These are phyloP conservation scores for Mucor sp. DNA, from an alignment of 371 early-diverging fungal species.

Conservation along the genomic window DNA sequence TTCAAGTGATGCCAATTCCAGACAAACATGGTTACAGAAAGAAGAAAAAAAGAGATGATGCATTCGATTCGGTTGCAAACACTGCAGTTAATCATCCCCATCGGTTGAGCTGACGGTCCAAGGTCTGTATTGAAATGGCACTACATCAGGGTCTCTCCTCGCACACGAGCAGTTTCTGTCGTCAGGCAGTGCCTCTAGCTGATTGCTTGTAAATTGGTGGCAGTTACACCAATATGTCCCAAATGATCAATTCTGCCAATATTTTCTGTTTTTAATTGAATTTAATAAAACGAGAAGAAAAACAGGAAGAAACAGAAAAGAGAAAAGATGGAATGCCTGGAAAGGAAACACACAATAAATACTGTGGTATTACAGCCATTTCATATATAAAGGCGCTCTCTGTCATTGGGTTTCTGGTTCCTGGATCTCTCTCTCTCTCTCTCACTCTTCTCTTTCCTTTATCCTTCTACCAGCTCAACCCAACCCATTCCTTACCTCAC, in stretches of 20 bases:
- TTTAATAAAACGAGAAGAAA: conserved; percentile 8
- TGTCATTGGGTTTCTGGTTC: background rate
- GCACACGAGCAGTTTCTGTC: too few species aligned
- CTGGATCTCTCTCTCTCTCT: background rate
- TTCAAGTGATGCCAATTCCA: conserved; percentile 10
- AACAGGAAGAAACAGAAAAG: background rate
- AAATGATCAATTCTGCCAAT: background rate
- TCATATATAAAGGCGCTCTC: background rate
- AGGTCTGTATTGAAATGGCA: background rate
- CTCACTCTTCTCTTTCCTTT: conserved; percentile 28
- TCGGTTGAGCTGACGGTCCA: background rate
- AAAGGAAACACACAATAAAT: conserved; percentile 10
- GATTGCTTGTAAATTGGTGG: background rate
- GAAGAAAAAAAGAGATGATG: background rate
- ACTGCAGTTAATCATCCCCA: background rate
- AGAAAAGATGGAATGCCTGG: conserved; percentile 12
- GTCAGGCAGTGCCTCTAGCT: background rate
- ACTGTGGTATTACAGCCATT: background rate
- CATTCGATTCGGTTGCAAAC: background rate
- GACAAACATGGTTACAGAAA: background rate
- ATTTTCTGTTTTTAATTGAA: conserved; percentile 19
- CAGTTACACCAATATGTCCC: background rate
- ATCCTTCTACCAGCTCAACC: background rate
- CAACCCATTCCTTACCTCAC: background rate
- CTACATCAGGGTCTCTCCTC: background rate